These are phyloP conservation scores for Lecanoromycetidae sp. DNA, from an alignment of 2,329 filamentous ascomycete species.

Conservation along the genomic window DNA sequence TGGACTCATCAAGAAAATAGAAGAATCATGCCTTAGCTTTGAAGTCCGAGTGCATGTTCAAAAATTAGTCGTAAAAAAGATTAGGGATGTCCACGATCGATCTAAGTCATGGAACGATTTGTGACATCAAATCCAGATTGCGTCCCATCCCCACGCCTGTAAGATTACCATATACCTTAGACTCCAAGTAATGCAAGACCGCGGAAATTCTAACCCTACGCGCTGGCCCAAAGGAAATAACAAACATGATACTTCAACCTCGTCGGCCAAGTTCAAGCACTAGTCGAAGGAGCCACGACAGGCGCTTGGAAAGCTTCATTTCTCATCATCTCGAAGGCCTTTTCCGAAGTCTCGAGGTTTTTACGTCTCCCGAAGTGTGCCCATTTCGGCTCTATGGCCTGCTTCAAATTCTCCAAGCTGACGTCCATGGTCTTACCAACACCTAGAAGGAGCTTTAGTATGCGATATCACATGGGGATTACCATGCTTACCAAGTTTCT, in stretches of 20 bases:
- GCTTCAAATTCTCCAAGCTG: constrained; percentile 32
- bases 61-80: too few relatives aligned
- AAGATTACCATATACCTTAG: neutral
- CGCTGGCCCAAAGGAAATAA: neutral
- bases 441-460: constrained; percentile 26
- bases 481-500: constrained; percentile 49
- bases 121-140: too few relatives aligned
- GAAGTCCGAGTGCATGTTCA: too few relatives aligned
- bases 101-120: too few relatives aligned
- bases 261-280: neutral
- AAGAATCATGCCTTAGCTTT: too few relatives aligned
- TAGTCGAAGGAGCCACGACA: constrained; percentile 9
- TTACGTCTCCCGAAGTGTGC: constrained; percentile 43
- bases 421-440: constrained; percentile 43
- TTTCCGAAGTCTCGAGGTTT: constrained; percentile 39
- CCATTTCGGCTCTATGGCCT: constrained; percentile 42
- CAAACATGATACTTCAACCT: neutral
- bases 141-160: too few relatives aligned
- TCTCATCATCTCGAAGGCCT: constrained; percentile 46
- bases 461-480: neutral
- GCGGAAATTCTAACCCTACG: neutral
- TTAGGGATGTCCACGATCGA: too few relatives aligned
- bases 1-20: too few relatives aligned
- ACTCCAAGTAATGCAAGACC: neutral
- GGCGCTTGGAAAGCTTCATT: constrained; percentile 27